Conservation (phyloP, 2,329 filamentous ascomycete species). For the Xylariaceae sp. region DNA sequence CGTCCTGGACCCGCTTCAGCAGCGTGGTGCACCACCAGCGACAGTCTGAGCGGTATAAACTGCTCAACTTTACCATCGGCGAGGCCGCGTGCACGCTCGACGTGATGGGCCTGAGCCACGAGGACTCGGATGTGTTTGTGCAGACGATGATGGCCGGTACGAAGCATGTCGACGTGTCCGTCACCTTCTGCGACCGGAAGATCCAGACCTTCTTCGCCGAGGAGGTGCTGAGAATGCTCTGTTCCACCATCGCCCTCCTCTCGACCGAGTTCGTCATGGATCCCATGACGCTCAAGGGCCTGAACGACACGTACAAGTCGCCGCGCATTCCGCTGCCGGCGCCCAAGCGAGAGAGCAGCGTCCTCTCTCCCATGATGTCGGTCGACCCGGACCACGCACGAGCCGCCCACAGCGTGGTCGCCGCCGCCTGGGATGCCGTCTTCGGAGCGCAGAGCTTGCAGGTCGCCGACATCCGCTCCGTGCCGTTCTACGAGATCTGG, state of each 20-base stretch:
- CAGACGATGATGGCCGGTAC: conserved; percentile 35
- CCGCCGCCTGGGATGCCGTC: conserved; percentile 39
- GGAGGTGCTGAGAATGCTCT: conserved; percentile 41
- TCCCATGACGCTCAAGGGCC: conserved; percentile 39
- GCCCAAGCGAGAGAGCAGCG: conserved; percentile 19
- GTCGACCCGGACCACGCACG: conserved; percentile 37
- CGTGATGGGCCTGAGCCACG: conserved; percentile 35
- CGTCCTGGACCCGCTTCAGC: conserved; percentile 49
- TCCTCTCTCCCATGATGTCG: conserved; percentile 22
- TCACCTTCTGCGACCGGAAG: conserved; percentile 43
- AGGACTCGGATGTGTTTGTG: conserved; percentile 43
- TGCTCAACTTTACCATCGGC: conserved; percentile 40
- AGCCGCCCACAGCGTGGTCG: conserved; percentile 38
- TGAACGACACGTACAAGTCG: conserved; percentile 35
- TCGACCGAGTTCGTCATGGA: conserved; percentile 43
- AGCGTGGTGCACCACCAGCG: conserved; percentile 49
- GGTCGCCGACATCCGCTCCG: conserved; percentile 39
- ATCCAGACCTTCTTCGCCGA: conserved; percentile 38
- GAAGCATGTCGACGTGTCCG: conserved; percentile 36
- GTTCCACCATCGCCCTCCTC: conserved; percentile 40
- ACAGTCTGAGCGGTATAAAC: conserved; percentile 35
- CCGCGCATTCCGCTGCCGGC: conserved; percentile 38
- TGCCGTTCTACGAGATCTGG: conserved; percentile 48
- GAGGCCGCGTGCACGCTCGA: conserved; percentile 41
- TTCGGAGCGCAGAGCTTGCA: conserved; percentile 36